phyloP scores from a whole-genome alignment of 1,284 basidiomycete genomes.

The Sporisorium exsertum region DNA sequence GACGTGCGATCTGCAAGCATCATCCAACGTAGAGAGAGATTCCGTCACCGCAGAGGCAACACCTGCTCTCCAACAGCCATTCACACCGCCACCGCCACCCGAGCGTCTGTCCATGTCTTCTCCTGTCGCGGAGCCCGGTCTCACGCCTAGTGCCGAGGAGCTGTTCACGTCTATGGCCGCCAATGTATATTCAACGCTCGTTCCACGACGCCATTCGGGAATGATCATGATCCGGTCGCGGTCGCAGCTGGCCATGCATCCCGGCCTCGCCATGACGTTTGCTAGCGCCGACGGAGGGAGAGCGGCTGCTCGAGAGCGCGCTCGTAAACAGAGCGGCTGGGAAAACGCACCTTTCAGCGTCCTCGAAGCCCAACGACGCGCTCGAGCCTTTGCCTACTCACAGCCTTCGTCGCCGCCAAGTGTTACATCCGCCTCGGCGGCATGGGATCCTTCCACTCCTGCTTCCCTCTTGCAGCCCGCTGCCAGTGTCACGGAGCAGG shows the following conservation, averaged over 20 bases:
- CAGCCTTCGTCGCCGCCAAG: conserved; percentile 52
- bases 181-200: conserved; percentile 21
- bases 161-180: conserved; percentile 23
- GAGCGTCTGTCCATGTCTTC: not conserved
- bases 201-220: conserved; percentile 58
- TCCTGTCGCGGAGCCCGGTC: conserved; percentile 3
- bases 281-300: conserved; percentile 50
- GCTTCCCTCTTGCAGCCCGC: conserved; percentile 23
- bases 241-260: conserved; percentile 55
- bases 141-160: conserved; percentile 44
- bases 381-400: conserved; percentile 28
- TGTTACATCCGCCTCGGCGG: conserved; percentile 10
- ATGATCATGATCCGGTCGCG: conserved; percentile 56
- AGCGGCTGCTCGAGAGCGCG: conserved; percentile 58
- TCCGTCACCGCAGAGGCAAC: not conserved
- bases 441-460: conserved; percentile 29
- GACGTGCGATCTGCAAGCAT: not conserved
- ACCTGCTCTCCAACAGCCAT: not conserved
- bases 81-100: conserved; percentile 1
- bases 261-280: conserved; percentile 43
- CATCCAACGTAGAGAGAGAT: not conserved
- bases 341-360: conserved; percentile 61
- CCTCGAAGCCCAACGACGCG: conserved; percentile 50
- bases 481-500: conserved; percentile 20
- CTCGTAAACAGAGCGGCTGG: conserved; percentile 45